Evolutionary conservation across 805 yeast species (phyloP).

Genomic region (Tetrapisispora pingtungensis): DNA sequence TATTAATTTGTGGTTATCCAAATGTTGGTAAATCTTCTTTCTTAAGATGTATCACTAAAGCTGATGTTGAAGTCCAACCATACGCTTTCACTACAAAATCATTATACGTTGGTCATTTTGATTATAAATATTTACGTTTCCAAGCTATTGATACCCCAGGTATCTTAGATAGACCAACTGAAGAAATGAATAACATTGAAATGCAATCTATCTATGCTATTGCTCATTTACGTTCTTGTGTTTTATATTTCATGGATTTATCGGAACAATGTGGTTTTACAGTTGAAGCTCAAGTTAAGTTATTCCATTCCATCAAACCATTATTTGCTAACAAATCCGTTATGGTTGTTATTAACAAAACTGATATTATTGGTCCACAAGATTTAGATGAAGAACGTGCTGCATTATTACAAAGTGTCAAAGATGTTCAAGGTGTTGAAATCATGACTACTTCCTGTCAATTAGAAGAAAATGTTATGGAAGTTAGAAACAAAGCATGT

Average conservation of each 20-base stretch:
- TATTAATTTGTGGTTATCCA: constrained; percentile 96
- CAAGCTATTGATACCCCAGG: constrained; percentile 99
- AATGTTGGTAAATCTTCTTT: constrained; percentile 98
- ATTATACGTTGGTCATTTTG: constrained; percentile 95
- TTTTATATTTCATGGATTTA: constrained; percentile 93
- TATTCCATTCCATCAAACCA: constrained; percentile 95
- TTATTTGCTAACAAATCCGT: constrained; percentile 95
- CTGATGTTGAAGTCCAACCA: constrained; percentile 98
- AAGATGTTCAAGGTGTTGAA: constrained; percentile 71
- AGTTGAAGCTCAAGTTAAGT: constrained; percentile 92
- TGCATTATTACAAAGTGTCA: constrained; percentile 55
- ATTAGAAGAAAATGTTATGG: constrained; percentile 91
- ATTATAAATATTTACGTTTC: constrained; percentile 92
- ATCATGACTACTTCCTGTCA: constrained; percentile 88
- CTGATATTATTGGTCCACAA: constrained; percentile 79
- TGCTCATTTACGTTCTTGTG: constrained; percentile 96
- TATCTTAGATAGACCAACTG: constrained; percentile 95
- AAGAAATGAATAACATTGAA: constrained; percentile 98
- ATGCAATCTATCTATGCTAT: constrained; percentile 99
- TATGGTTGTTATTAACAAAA: constrained; percentile 88
- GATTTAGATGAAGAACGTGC: constrained; percentile 73
- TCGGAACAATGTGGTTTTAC: constrained; percentile 99
- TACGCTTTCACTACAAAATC: constrained; percentile 98
- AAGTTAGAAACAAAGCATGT: constrained; percentile 92
- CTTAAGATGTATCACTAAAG: constrained; percentile 85